phyloP scores from a whole-genome alignment of 306 rosid species.

The Citrullus amarus region DNA sequence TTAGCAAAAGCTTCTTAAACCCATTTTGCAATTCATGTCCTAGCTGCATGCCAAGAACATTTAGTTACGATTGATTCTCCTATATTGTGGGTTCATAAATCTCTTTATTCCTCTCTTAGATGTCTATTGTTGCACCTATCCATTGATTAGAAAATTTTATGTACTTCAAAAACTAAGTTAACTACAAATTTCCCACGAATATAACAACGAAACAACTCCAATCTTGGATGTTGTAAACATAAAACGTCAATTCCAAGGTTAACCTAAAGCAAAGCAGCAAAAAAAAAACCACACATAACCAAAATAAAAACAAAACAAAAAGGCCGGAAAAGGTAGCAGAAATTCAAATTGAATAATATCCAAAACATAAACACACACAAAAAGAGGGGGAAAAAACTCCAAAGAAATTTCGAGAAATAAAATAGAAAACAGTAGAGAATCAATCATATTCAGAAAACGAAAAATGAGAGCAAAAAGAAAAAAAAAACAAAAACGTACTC shows the following conservation, averaged over 20 bases:
- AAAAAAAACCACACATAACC: not conserved
- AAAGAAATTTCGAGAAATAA: not conserved
- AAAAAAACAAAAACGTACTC: conserved; percentile 27
- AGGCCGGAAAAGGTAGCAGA: not conserved
- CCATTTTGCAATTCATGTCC: too few relatives aligned
- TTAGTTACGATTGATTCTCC: not conserved
- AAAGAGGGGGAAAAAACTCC: not conserved
- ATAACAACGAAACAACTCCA: not conserved
- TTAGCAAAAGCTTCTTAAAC: too few relatives aligned
- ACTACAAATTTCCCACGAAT: not conserved
- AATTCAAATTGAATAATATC: not conserved
- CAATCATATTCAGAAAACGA: not conserved
- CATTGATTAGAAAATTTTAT: not conserved
- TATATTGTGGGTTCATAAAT: not conserved
- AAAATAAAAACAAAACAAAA: not conserved
- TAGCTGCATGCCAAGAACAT: too few relatives aligned
- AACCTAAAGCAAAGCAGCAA: not conserved
- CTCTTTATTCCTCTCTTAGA: not conserved
- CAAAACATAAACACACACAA: not conserved
- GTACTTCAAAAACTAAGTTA: not conserved
- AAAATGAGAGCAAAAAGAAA: not conserved
- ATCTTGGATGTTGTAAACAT: not conserved
- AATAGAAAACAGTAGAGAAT: not conserved
- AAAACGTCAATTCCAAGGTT: not conserved
- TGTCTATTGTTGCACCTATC: not conserved